Conservation (phyloP, 768 basidiomycete genomes). For the Pulveroboletus frians region DNA sequence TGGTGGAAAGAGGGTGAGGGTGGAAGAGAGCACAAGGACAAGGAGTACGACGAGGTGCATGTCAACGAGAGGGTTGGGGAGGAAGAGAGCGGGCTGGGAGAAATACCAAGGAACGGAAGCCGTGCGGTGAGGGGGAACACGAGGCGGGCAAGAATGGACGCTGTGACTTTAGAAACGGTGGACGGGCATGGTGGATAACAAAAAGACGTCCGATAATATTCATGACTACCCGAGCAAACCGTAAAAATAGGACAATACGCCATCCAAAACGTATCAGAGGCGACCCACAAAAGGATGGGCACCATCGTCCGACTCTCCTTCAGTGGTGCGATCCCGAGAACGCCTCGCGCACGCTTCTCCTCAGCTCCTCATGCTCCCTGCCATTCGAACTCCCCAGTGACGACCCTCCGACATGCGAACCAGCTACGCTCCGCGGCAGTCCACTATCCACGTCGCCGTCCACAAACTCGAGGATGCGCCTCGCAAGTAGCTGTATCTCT, state of each 20-base stretch:
- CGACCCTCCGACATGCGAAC: constrained; percentile 65
- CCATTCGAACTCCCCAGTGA: constrained; percentile 55
- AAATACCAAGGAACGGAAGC: not conserved
- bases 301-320: not conserved
- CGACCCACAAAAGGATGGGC: not conserved
- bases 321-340: constrained; percentile 56
- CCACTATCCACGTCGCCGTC: constrained; percentile 65
- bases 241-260: constrained; percentile 12
- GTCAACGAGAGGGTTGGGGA: not conserved
- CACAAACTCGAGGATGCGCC: constrained; percentile 82
- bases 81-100: constrained; percentile 3
- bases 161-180: not conserved
- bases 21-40: constrained; percentile 29
- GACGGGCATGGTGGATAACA: not conserved
- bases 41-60: constrained; percentile 29
- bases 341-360: constrained; percentile 79
- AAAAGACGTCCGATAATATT: not conserved
- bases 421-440: constrained; percentile 55
- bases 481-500: constrained; percentile 82
- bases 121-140: constrained; percentile 16
- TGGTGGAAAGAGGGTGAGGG: constrained; percentile 22
- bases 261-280: not conserved
- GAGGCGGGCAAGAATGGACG: constrained; percentile 8
- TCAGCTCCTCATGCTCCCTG: constrained; percentile 73
- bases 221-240: constrained; percentile 3